Evolutionary conservation across 495 filamentous ascomycete genomes (phyloP), one percentile per base, ranked within the genome.

Genomic region (Tuber calosporum): DNA sequence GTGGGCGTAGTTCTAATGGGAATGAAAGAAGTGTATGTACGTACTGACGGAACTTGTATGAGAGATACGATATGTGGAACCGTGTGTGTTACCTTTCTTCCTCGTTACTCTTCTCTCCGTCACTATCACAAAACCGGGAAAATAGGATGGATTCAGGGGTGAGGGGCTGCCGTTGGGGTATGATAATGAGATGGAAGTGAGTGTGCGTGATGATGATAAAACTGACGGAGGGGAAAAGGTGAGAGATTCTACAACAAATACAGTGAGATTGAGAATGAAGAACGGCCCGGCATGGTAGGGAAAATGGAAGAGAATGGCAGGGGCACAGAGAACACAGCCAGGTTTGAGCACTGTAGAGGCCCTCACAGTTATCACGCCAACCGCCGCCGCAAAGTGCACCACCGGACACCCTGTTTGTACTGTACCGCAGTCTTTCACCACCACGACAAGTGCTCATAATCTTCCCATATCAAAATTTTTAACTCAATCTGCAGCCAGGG

Each of bases 141-240:
- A 26, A 26, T 13, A 62, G 11, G 53, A 30, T 30, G n/a, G 53
- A 62, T 30, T 62, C 8, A 62, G 53, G 53, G 53, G 53, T 11
- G 53, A 62, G 30, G 17, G 13, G 17, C n/a, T 4, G n/a, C 20
- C 26, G 53, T 26, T 5, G 53, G 8, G 53, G 53, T 62, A 62
- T 62, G 53, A 26, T 62, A 30, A 62, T 30, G n/a, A 62, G 53
- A 62, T 62, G 53, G 53, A 62, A 62, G 53, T 30, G 53, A 62
- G 53, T 62, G 53, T 30, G 26, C n/a, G 53, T 30, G 26, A 62
- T 30, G 53, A 62, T 13, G 53, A 62, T 62, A 62, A 62, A 17
- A 62, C 30, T 62, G 53, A 62, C 17, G 53, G 53, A 30, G 22
- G 22, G 26, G 53, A 11, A 62, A 62, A 26, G 53, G 26, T 30